Evolutionary conservation across 768 basidiomycete genomes (phyloP).

Genomic region (Suillus brevipes): DNA sequence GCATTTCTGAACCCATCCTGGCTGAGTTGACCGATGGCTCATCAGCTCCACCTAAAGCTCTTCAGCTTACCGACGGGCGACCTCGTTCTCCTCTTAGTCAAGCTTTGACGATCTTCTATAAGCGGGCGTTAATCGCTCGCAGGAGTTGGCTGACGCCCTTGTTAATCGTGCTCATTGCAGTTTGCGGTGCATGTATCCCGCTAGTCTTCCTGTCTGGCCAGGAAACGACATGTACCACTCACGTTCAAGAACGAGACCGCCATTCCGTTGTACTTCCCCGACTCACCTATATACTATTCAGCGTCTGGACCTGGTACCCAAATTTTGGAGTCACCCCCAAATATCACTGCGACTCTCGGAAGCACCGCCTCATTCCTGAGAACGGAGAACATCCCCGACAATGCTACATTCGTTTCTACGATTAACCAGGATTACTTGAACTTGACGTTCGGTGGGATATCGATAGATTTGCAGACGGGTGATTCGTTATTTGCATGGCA

Average conservation of each 20-base stretch:
- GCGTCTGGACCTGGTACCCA: slow-evolving; percentile 33
- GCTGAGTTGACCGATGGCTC: slow-evolving; percentile 7
- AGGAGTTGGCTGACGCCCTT: slow-evolving; percentile 69
- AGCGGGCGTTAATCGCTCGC: slow-evolving; percentile 61
- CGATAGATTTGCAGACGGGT: slow-evolving; percentile 51
- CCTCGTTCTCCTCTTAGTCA: slow-evolving; percentile 59
- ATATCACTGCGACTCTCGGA: slow-evolving; percentile 49
- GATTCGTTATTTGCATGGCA: slow-evolving; percentile 71
- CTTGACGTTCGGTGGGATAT: slow-evolving; percentile 68
- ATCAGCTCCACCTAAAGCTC: slow-evolving; percentile 13
- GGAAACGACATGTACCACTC: slow-evolving; percentile 49
- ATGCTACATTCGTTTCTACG: slow-evolving; percentile 56
- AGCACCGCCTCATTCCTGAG: slow-evolving; percentile 35
- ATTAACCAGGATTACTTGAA: slow-evolving; percentile 54
- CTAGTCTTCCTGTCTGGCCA: slow-evolving; percentile 59
- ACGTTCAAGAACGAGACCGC: slow-evolving; percentile 37
- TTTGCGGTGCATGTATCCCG: slow-evolving; percentile 68
- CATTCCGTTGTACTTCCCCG: slow-evolving; percentile 57
- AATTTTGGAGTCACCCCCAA: slow-evolving; percentile 56
- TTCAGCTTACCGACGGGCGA: slow-evolving; percentile 53
- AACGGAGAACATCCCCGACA: slow-evolving; percentile 49
- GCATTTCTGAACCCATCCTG: not conserved
- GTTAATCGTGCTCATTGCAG: slow-evolving; percentile 51
- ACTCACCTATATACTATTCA: slow-evolving; percentile 39
- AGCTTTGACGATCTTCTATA: slow-evolving; percentile 72